Percentiles rank a stretch among this genome's conserved stretches.
These are phyloP conservation scores for Toxoplasma gondii DNA, from an alignment of 169 alveolate genomes.

Conservation along the genomic window DNA sequence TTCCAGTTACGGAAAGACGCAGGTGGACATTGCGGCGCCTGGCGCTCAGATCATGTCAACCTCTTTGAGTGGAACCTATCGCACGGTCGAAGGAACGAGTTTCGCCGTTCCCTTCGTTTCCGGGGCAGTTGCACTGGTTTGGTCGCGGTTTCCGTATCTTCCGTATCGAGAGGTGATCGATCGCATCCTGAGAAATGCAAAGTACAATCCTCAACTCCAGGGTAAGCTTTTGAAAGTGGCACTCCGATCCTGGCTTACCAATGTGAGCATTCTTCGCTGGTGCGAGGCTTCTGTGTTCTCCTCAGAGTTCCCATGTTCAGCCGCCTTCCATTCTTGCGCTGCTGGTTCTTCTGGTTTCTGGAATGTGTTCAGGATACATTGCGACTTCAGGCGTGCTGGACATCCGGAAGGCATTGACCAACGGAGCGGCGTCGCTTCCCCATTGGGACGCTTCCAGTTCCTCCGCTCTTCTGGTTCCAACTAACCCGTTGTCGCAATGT, in stretches of 20 bases:
- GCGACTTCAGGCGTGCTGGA: slow-evolving; percentile 40
- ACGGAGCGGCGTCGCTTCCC: slow-evolving; percentile 51
- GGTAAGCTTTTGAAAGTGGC: not conserved
- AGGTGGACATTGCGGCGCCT: slow-evolving; percentile 72
- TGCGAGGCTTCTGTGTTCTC: slow-evolving; percentile 6
- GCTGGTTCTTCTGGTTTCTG: not conserved
- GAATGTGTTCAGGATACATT: not conserved
- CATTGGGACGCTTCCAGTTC: slow-evolving; percentile 41
- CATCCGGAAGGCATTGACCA: slow-evolving; percentile 59
- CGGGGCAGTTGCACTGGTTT: slow-evolving; percentile 76
- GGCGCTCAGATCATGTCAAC: slow-evolving; percentile 67
- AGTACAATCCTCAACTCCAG: slow-evolving; percentile 60
- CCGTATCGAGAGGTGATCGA: slow-evolving; percentile 70
- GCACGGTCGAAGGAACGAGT: slow-evolving; percentile 76
- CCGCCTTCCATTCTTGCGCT: not conserved
- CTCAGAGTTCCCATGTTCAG: not conserved
- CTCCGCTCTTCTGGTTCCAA: slow-evolving; percentile 40
- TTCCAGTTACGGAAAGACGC: slow-evolving; percentile 65
- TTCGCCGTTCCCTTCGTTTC: slow-evolving; percentile 79
- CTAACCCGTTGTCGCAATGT: slow-evolving; percentile 23
- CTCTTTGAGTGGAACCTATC: slow-evolving; percentile 56
- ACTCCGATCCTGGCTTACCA: not conserved
- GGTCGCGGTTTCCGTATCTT: slow-evolving; percentile 74
- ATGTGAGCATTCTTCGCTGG: slow-evolving; percentile 24
- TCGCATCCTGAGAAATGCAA: slow-evolving; percentile 61